Evolutionary conservation across 805 yeast genomes (phyloP).

Genomic region (Starmerella stigmatis): DNA sequence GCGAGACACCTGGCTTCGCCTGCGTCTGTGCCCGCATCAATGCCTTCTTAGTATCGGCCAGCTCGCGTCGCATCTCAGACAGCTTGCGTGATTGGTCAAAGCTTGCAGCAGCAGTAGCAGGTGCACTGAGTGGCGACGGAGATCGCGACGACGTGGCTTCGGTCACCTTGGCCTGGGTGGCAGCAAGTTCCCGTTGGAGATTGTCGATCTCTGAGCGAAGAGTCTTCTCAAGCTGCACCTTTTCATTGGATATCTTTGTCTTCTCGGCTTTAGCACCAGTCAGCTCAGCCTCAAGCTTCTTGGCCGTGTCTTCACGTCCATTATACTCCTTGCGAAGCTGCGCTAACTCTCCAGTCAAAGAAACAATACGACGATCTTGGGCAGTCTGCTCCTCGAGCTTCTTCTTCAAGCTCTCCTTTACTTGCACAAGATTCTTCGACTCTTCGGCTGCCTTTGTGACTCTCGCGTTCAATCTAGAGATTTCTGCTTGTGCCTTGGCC

Average conservation of each 20-base stretch:
- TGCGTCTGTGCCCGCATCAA: conserved; percentile 8
- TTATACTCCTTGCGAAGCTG: conserved; percentile 7
- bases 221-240: not conserved
- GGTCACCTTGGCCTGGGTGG: not conserved
- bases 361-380: conserved; percentile 1
- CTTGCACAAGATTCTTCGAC: conserved; percentile 17
- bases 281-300: conserved; percentile 2
- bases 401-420: conserved; percentile 12
- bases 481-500: conserved; percentile 23
- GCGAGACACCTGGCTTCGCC: not conserved
- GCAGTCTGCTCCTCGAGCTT: conserved; percentile 8
- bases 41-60: conserved; percentile 7
- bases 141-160: not conserved
- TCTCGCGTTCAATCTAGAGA: conserved; percentile 35
- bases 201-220: not conserved
- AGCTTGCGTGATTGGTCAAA: not conserved
- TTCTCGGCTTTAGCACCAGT: conserved; percentile 1
- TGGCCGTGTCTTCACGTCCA: not conserved
- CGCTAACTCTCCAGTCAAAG: conserved; percentile 4
- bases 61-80: conserved; percentile 4
- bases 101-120: not conserved
- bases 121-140: too few species aligned
- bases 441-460: conserved; percentile 28
- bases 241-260: not conserved
- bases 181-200: not conserved